Evolutionary conservation across 192 early-diverging fungal genomes (phyloP), one percentile per base, ranked within the genome.

Genomic region (Lobosporangium transversale): DNA sequence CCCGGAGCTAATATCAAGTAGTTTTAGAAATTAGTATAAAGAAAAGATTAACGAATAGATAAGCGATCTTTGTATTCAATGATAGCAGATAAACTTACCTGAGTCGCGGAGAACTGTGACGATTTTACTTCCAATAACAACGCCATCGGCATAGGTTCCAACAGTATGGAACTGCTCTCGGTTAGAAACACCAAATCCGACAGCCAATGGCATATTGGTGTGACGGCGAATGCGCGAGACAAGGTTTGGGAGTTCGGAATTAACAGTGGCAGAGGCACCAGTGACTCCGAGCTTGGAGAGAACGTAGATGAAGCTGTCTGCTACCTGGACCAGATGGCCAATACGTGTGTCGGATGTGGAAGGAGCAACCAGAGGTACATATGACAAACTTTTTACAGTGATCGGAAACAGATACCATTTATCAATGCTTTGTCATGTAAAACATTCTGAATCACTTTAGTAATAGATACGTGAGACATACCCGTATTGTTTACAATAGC

Each of bases 261-360:
- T 89, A 27, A 98, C 89, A 6, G 82, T 65, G 44, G 69, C 70
- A 20, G 88, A 85, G 2, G 92, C 93, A 31, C 98, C 98, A 20
- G 98, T 99, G 44, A 98, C 95, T 49, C 98, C 98, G 59, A 95
- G 86, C 43, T 92, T 90, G 51, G 91, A 94, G 49, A 99, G 94
- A 33, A 98, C 94, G 66, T 99, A 99, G 62, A 98, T 94, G 74
- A 98, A 99, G 50, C 90, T 92, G 79, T 95, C 93, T 42, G 97
- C 92, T 36, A 97, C 83, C 33, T 84, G 83, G 3, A 91, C 87
- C 43, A 99, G 85, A 27, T 86, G 83, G 59, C 89, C 71, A 69
- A 97, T 92, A 47, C 98, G 92, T 3, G 76, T 76, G 30, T 95
- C 92, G 12, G 93, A 94, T 10, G 96, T 98, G 18, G 95, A 92